Evolutionary conservation across 2,329 filamentous ascomycete genomes (phyloP), one percentile per base, ranked within the genome.

Genomic region (Aspergillus pseudoterreus): DNA sequence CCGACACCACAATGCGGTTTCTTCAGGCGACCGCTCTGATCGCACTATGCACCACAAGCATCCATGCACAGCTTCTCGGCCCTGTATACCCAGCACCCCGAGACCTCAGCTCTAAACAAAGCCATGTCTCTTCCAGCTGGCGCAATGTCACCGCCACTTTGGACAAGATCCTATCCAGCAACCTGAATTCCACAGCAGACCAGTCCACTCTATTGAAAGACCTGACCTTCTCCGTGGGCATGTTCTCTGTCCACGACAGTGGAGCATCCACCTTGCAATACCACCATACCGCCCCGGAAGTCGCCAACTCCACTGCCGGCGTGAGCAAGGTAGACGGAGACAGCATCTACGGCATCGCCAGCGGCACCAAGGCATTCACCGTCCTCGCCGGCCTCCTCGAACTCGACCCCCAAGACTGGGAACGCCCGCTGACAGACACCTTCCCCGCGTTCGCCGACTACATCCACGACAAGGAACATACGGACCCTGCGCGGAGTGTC

Each of bases 381-480:
- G 69, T 73, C 27, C 69, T 72, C 39, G 63, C 71, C 1, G 66
- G 69, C 2, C 58, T 77, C 32, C 52, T 73, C 1, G 56, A 69
- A 33, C 53, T 75, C 4, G 63, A 66, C 0, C 59, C 60, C 5
- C 55, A 52, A 1, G 63, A 73, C 45, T 75, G 72, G 63, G 68
- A 78, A 2, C 73, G 72, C 43, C 74, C 74, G 1, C 66, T 82
- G 4, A 69, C 75, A 1, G 70, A 76, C 33, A 76, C 77, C 47
- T 61, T 80, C 5, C 75, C 78, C 0, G 67, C 73, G 44, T 56
- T 73, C 6, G 54, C 59, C 4, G 47, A 61, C 4, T 54, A 58
- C 72, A 39, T 57, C 30, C 27, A 47, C 10, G 51, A 53, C 9
- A 39, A 62, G 51, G 36, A 54, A 47, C 4, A 59, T 41, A 47